Evolutionary conservation across 495 filamentous ascomycete species (phyloP).

Genomic region (Tuber aestivum): DNA sequence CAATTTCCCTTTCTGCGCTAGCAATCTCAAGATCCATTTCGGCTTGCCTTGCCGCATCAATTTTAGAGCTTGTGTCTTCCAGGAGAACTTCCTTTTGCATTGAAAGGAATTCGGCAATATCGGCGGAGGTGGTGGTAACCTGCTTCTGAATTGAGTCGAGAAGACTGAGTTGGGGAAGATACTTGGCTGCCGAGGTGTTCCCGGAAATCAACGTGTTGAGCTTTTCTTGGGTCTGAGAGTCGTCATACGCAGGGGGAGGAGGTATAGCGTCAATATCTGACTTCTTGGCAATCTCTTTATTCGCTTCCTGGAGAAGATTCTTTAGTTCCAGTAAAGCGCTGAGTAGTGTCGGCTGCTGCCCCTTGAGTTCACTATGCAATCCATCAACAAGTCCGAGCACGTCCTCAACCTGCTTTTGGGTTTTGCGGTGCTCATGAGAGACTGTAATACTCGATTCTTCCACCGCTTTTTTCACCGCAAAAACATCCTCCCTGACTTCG

Average conservation of each 20-base stretch:
- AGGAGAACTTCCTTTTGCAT: slow-evolving; percentile 70
- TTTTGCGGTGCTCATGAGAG: slow-evolving; percentile 34
- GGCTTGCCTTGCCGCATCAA: slow-evolving; percentile 74
- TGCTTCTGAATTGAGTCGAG: slow-evolving; percentile 86
- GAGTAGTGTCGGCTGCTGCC: slow-evolving; percentile 35
- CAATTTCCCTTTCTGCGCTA: slow-evolving; percentile 67
- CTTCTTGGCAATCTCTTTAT: slow-evolving; percentile 33
- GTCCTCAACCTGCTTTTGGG: slow-evolving; percentile 38
- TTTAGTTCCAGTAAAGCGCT: slow-evolving; percentile 42
- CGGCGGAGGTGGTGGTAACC: slow-evolving; percentile 76
- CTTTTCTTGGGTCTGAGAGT: slow-evolving; percentile 69
- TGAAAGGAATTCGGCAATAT: slow-evolving; percentile 78
- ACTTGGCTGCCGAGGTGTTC: slow-evolving; percentile 53
- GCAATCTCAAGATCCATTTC: slow-evolving; percentile 72
- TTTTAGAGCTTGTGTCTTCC: slow-evolving; percentile 71
- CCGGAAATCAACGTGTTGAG: slow-evolving; percentile 76
- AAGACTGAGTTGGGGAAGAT: slow-evolving; percentile 60
- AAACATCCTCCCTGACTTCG: slow-evolving; percentile 48
- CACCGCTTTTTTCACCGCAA: slow-evolving; percentile 38
- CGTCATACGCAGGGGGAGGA: slow-evolving; percentile 53
- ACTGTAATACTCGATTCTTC: slow-evolving; percentile 27
- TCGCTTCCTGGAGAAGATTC: slow-evolving; percentile 42
- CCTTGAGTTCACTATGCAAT: slow-evolving; percentile 40
- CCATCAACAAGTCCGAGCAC: slow-evolving; percentile 39
- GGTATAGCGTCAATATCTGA: slow-evolving; percentile 35